Conservation (phyloP, 345 rosid genomes). For the Brassica carinata region DNA sequence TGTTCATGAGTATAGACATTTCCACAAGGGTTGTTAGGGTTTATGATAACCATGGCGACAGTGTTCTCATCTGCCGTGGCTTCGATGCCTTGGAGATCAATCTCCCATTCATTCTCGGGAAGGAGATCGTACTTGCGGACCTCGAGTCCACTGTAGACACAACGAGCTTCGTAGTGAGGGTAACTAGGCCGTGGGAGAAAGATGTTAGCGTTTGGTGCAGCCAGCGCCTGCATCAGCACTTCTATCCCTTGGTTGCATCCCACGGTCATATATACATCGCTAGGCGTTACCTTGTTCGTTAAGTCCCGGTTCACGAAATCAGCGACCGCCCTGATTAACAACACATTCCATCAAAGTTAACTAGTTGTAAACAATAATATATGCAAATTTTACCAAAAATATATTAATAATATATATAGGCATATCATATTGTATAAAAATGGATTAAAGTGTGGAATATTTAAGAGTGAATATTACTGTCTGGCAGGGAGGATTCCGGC, state of each 20-base stretch:
- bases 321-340: conserved; percentile 58
- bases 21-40: conserved; percentile 74
- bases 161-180: conserved; percentile 59
- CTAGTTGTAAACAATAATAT: background rate
- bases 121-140: conserved; percentile 66
- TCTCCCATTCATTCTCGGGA: conserved; percentile 68
- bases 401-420: background rate
- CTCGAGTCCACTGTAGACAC: conserved; percentile 47
- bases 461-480: conserved; percentile 37
- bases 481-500: conserved; percentile 60
- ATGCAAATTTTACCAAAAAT: background rate
- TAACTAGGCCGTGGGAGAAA: conserved; percentile 69
- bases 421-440: background rate
- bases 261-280: conserved; percentile 51
- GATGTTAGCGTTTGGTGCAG: conserved; percentile 63
- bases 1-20: conserved; percentile 60
- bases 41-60: conserved; percentile 61
- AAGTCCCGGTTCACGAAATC: conserved; percentile 60
- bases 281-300: conserved; percentile 56
- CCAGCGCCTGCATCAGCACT: conserved; percentile 47
- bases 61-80: conserved; percentile 67
- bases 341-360: background rate
- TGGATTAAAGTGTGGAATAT: background rate
- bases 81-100: conserved; percentile 62
- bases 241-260: conserved; percentile 75